These are phyloP conservation scores for Grigorovia transvaalensis DNA, from an alignment of 805 yeast species.

Conservation along the genomic window DNA sequence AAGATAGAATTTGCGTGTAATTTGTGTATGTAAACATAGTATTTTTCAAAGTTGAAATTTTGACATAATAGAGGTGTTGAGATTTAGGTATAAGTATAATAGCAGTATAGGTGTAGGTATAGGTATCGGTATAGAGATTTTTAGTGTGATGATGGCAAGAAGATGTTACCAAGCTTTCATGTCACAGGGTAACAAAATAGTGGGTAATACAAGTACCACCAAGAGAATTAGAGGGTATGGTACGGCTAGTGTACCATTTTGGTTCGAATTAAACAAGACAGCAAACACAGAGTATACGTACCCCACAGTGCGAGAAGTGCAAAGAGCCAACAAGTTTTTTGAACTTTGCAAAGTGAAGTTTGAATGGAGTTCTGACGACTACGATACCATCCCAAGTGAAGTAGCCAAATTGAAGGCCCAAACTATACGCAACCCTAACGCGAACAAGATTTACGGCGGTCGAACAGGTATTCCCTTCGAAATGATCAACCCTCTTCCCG, in stretches of 20 bases:
- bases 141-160: too few species aligned
- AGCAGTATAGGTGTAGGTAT: too few species aligned
- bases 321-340: slow-evolving; percentile 34
- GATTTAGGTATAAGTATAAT: too few species aligned
- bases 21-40: background rate
- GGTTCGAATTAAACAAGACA: slow-evolving; percentile 8
- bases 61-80: too few species aligned
- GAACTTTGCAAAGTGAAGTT: slow-evolving; percentile 35
- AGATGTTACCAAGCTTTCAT: too few species aligned
- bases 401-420: slow-evolving; percentile 7
- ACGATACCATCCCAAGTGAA: slow-evolving; percentile 42
- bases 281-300: slow-evolving; percentile 10
- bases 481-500: slow-evolving; percentile 44
- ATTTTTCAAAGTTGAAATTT: too few species aligned
- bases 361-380: slow-evolving; percentile 52
- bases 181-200: too few species aligned
- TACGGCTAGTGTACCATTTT: background rate
- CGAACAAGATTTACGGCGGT: slow-evolving; percentile 16
- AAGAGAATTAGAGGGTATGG: too few species aligned
- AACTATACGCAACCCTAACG: slow-evolving; percentile 7
- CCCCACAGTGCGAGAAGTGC: slow-evolving; percentile 11
- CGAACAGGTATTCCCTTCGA: slow-evolving; percentile 23
- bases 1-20: background rate
- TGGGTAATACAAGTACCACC: background rate
- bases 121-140: too few species aligned